Evolutionary conservation across 805 yeast genomes (phyloP).

Genomic region (Isabelozyma heimii): DNA sequence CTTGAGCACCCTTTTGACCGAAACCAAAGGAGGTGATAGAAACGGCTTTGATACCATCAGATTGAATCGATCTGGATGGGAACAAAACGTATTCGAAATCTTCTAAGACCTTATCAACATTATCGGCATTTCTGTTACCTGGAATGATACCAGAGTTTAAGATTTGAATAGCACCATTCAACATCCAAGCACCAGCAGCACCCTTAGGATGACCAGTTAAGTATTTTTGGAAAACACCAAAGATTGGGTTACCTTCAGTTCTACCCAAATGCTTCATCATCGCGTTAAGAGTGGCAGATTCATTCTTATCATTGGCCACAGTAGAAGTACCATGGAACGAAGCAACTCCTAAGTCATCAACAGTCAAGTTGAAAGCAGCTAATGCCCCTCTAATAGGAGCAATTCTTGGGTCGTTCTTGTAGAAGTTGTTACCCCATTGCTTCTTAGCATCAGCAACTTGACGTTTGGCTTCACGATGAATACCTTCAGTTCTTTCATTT

Average conservation of each 20-base stretch:
- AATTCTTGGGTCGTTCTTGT: conserved; percentile 85
- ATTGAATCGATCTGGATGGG: conserved; percentile 90
- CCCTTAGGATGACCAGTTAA: conserved; percentile 99
- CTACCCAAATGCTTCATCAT: conserved; percentile 97
- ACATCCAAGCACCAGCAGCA: conserved; percentile 99
- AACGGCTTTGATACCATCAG: conserved; percentile 97
- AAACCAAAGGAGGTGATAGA: conserved; percentile 97
- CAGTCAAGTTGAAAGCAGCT: conserved; percentile 87
- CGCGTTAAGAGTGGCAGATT: conserved; percentile 81
- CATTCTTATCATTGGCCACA: conserved; percentile 98
- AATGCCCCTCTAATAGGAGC: conserved; percentile 97
- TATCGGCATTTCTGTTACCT: conserved; percentile 98
- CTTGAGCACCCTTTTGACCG: conserved; percentile 99
- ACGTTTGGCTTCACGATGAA: conserved; percentile 76
- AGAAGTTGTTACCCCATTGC: conserved; percentile 96
- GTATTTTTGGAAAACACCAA: conserved; percentile 98
- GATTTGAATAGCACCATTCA: conserved; percentile 96
- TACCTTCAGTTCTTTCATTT: conserved; percentile 83
- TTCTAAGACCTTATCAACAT: conserved; percentile 80
- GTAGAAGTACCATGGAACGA: conserved; percentile 99
- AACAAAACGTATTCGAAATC: conserved; percentile 84
- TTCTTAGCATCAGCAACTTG: conserved; percentile 87
- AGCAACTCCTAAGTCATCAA: conserved; percentile 94
- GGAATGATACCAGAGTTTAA: conserved; percentile 92
- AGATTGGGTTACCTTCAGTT: conserved; percentile 94